Percentiles rank a stretch among this genome's conserved stretches.
phyloP scores from a whole-genome alignment of 306 rosid species.

The Datisca glomerata region DNA sequence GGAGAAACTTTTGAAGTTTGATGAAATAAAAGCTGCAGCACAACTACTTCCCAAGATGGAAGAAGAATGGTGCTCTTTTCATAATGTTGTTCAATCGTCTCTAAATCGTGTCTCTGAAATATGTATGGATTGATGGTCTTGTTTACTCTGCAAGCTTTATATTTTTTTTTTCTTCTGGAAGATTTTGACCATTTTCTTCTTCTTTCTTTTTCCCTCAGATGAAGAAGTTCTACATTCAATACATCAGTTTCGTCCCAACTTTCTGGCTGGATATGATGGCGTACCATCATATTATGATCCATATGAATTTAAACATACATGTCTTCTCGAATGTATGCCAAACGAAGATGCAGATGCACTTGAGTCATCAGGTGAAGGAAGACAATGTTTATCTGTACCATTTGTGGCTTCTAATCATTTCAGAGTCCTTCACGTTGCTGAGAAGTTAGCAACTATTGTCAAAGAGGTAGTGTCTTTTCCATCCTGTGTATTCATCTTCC shows the following conservation, averaged over 20 bases:
- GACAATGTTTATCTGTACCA: conserved; percentile 42
- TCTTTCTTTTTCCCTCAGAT: conserved; percentile 30
- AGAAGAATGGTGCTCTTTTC: conserved; percentile 72
- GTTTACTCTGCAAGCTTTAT: conserved; percentile 8
- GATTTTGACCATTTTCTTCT: neutral
- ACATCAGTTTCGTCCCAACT: conserved; percentile 66
- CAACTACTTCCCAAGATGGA: conserved; percentile 28
- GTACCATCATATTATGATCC: conserved; percentile 38
- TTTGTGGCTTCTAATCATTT: conserved; percentile 43
- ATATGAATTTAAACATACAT: conserved; percentile 40
- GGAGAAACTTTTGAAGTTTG: conserved; percentile 33
- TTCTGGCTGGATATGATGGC: conserved; percentile 41
- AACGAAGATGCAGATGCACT: conserved; percentile 28
- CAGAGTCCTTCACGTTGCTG: conserved; percentile 35
- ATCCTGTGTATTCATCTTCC: conserved; percentile 8
- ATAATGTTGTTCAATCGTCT: conserved; percentile 60
- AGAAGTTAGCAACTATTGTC: conserved; percentile 33
- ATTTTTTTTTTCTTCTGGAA: neutral
- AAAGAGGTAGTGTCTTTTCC: conserved; percentile 53
- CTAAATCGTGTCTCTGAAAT: conserved; percentile 51
- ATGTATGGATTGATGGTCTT: conserved; percentile 63
- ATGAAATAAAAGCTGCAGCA: conserved; percentile 22
- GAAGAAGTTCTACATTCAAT: conserved; percentile 51
- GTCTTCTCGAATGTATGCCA: conserved; percentile 28
- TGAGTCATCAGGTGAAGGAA: conserved; percentile 34